Conservation (phyloP, 2,329 filamentous ascomycete species). For the Colletotrichum tropicale region DNA sequence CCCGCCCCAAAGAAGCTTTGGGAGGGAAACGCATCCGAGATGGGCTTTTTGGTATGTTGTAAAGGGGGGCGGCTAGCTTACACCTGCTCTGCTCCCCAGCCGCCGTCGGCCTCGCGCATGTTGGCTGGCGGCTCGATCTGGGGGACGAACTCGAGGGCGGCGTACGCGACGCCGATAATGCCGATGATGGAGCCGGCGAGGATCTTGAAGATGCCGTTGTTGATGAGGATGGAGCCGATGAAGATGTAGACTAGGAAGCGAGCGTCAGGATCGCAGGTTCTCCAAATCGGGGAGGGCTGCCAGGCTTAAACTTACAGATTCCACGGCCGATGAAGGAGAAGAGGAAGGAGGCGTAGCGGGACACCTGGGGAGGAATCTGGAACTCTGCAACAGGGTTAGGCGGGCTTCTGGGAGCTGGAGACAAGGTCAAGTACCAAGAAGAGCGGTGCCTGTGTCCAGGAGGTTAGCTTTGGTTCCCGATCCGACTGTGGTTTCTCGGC, state of each 20-base stretch:
- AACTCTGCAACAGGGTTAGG: constrained; percentile 65
- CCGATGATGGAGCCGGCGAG: constrained; percentile 81
- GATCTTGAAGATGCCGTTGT: constrained; percentile 68
- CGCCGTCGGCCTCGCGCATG: constrained; percentile 79
- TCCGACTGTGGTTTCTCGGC: background rate
- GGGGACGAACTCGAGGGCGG: constrained; percentile 75
- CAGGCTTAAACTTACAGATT: constrained; percentile 71
- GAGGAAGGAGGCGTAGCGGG: constrained; percentile 94
- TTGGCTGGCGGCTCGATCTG: constrained; percentile 81
- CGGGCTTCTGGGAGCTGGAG: background rate
- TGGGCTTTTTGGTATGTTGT: constrained; percentile 9
- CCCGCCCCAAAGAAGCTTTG: background rate
- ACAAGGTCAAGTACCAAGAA: constrained; percentile 56
- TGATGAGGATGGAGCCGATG: constrained; percentile 83
- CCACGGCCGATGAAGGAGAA: constrained; percentile 97
- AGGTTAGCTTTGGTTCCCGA: constrained; percentile 21
- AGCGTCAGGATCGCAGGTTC: background rate
- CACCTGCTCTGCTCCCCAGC: constrained; percentile 80
- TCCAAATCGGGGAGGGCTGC: background rate
- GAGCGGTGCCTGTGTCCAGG: constrained; percentile 61
- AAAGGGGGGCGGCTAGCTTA: constrained; percentile 40
- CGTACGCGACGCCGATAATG: constrained; percentile 79
- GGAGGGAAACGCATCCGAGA: constrained; percentile 9
- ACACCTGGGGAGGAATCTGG: constrained; percentile 90
- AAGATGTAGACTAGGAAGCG: constrained; percentile 85